Percentiles rank a stretch among this genome's conserved stretches.
These are phyloP conservation scores for Collybia sordida DNA, from an alignment of 768 basidiomycete genomes.

Conservation along the genomic window DNA sequence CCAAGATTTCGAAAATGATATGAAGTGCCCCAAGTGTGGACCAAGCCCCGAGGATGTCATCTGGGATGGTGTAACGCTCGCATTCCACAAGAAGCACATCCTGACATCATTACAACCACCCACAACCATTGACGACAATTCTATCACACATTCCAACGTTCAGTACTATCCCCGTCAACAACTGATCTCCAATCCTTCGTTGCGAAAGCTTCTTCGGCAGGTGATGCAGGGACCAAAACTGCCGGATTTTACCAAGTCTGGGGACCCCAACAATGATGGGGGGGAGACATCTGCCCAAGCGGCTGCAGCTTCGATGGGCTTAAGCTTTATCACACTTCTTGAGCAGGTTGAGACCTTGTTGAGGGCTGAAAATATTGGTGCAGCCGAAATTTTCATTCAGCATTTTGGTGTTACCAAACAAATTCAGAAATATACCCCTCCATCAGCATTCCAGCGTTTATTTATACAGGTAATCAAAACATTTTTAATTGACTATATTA, in stretches of 20 bases:
- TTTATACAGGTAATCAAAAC: too few relatives aligned
- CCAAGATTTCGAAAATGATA: slow-evolving; percentile 10
- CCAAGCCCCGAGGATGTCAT: slow-evolving; percentile 12
- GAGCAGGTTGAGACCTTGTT: too few relatives aligned
- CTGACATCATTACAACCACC: slow-evolving; percentile 7
- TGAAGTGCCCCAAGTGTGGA: slow-evolving; percentile 18
- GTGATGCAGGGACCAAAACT: background rate
- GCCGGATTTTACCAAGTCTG: background rate
- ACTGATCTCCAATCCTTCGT: background rate
- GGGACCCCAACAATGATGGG: too few relatives aligned
- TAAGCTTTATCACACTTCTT: too few relatives aligned
- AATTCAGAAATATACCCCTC: too few relatives aligned
- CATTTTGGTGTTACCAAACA: too few relatives aligned
- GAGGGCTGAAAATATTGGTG: too few relatives aligned
- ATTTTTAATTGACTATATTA: background rate
- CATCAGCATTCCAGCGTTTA: too few relatives aligned
- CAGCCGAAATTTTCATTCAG: too few relatives aligned
- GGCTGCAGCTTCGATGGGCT: too few relatives aligned
- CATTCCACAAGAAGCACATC: slow-evolving; percentile 15
- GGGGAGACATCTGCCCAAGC: background rate
- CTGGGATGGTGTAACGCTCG: slow-evolving; percentile 18
- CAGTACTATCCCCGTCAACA: background rate
- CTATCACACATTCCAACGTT: background rate
- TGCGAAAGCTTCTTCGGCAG: background rate
- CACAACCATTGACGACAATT: background rate